Base-by-base conservation (phyloP, 2,329 filamentous ascomycete genomes). In the Pseudogymnoascus sp. region DNA sequence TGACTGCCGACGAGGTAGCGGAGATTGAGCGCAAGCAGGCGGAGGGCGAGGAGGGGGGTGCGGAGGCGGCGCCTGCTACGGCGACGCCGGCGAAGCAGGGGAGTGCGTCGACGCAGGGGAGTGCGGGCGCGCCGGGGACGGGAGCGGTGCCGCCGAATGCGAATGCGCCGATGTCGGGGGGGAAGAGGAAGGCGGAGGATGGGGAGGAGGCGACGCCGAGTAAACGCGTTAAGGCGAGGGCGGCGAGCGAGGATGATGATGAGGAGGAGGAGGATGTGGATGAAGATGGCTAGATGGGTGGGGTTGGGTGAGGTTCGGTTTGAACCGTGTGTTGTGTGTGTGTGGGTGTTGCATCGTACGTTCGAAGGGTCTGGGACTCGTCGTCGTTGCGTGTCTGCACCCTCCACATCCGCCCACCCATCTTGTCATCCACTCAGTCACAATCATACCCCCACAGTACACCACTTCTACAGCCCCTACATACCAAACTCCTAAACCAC, bases 1-100 rank as follows among this genome's bases (percentile, higher is more conserved):
- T 99, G 75, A 99, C 95, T 0, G 93, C 95, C 1, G 95, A 97
- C 64, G 95, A 99, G 75, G 93, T 97, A 3, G 91, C 92, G 5
- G 88, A 89, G 61, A 92, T 96, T 80, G 93, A 96, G 72, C 85
- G 86, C 69, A 84, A 83, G 70, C 78, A 77, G 61, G 69, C 73
- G 67, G 71, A 74, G 60, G 74, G 73, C 40, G 73, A 73, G 67
- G 70, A 67, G 16, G 72, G 68, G 60, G 71, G 71, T 6, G 76
- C 74, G 7, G 76, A 75, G 47, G 73, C 77, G 63, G 74, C 74
- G 4, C 29, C 29, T 29, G 29, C 7, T 29, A 69, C 71, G 31
- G 16, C 36, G 23, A 70, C 69, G 1, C 69, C 71, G 4, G 69
- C 66, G 5, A 73, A 71, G 63, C 68, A 65, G 63, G 65, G 47